A percentile compares a stretch with the other conserved stretches of the same genome.
Evolutionary conservation across 2,329 filamentous ascomycete genomes (phyloP).

Genomic region (Sporothrix luriei): DNA sequence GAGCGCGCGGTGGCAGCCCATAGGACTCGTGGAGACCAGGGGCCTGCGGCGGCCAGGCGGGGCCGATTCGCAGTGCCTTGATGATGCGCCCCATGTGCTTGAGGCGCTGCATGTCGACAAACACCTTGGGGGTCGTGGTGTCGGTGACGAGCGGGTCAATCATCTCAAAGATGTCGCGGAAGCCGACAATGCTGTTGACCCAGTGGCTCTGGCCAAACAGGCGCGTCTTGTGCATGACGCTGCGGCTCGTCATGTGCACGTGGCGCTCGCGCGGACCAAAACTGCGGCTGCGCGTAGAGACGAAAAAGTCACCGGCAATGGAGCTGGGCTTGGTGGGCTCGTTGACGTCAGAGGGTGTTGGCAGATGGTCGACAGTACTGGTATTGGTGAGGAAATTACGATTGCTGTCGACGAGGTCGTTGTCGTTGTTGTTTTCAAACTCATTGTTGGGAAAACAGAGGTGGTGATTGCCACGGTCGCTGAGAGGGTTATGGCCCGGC

Average conservation of each 20-base stretch:
- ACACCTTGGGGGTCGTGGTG: slow-evolving; percentile 43
- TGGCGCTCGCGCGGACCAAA: slow-evolving; percentile 24
- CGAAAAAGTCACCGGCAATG: slow-evolving; percentile 17
- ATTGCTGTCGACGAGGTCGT: not conserved
- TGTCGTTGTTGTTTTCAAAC: not conserved
- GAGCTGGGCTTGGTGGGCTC: slow-evolving; percentile 17
- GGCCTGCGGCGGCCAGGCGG: slow-evolving; percentile 26
- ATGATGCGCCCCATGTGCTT: slow-evolving; percentile 57
- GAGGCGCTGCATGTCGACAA: slow-evolving; percentile 49
- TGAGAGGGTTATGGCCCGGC: not conserved
- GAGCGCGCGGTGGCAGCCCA: slow-evolving; percentile 41
- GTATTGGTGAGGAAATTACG: not conserved
- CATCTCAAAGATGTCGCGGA: slow-evolving; percentile 32
- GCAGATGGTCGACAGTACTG: not conserved
- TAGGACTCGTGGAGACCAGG: slow-evolving; percentile 45
- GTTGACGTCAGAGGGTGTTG: not conserved
- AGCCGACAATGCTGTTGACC: slow-evolving; percentile 44
- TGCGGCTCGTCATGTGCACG: slow-evolving; percentile 32
- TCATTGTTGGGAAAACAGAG: slow-evolving; percentile 7
- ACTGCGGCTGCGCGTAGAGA: slow-evolving; percentile 7
- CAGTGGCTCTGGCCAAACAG: slow-evolving; percentile 62
- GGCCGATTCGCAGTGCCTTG: slow-evolving; percentile 48
- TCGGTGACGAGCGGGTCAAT: slow-evolving; percentile 40
- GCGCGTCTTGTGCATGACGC: slow-evolving; percentile 51
- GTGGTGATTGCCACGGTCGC: slow-evolving; percentile 16